Percentiles rank a stretch among this genome's conserved stretches.
These are phyloP conservation scores for Naganishia randhawae DNA, from an alignment of 768 basidiomycete species.

Conservation along the genomic window DNA sequence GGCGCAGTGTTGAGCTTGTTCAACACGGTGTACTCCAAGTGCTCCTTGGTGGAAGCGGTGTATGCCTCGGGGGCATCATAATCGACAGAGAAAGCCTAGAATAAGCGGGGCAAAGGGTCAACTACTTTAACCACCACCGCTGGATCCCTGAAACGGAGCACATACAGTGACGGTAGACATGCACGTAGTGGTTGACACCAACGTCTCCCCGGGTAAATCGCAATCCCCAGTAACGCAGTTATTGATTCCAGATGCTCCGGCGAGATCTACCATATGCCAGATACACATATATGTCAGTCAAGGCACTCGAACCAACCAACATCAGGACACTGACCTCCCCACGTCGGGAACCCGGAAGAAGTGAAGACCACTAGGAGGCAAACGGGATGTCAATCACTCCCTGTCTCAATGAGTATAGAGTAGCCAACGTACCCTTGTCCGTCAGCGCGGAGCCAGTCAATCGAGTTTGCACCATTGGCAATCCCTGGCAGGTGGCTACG, in stretches of 20 bases:
- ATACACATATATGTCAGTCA: not conserved
- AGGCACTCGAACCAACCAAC: not conserved
- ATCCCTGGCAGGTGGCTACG: slow-evolving; percentile 17
- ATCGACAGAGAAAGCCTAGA: slow-evolving; percentile 22
- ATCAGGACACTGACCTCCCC: not conserved
- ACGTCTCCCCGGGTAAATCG: slow-evolving; percentile 19
- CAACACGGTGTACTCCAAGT: slow-evolving; percentile 28
- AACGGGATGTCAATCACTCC: not conserved
- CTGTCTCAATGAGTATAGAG: not conserved
- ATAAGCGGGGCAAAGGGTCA: not conserved
- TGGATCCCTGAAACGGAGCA: not conserved
- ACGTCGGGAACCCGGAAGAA: slow-evolving; percentile 21
- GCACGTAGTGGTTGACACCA: slow-evolving; percentile 19
- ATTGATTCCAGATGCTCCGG: slow-evolving; percentile 16
- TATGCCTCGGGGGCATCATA: slow-evolving; percentile 25
- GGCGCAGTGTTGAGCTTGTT: slow-evolving; percentile 25
- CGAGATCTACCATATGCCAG: not conserved
- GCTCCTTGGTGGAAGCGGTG: slow-evolving; percentile 24
- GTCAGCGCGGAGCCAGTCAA: slow-evolving; percentile 22
- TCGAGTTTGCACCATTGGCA: slow-evolving; percentile 26
- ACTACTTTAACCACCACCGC: not conserved
- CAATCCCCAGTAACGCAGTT: slow-evolving; percentile 24
- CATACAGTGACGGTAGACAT: slow-evolving; percentile 14
- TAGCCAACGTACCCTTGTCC: slow-evolving; percentile 21
- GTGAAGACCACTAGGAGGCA: slow-evolving; percentile 9